phyloP scores from a whole-genome alignment of 1,139 yeast species.

The Nadsonia starkeyi-henricii region DNA sequence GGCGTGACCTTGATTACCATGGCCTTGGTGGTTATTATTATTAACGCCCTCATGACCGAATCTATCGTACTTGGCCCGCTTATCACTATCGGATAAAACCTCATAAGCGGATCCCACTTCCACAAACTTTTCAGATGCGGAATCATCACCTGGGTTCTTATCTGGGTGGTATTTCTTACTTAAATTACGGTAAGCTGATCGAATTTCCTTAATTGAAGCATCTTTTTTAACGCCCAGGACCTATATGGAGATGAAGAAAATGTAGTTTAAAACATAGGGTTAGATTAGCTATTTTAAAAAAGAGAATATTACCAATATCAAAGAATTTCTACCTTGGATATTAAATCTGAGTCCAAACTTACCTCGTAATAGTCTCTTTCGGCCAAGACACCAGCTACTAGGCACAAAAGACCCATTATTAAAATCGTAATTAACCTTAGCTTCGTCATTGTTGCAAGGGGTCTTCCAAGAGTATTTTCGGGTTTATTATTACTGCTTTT shows the following conservation, averaged over 20 bases:
- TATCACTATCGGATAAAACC: conserved; percentile 61
- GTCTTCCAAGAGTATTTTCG: too few relatives aligned
- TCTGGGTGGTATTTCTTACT: conserved; percentile 91
- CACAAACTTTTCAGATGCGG: conserved; percentile 72
- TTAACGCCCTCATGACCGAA: conserved; percentile 74
- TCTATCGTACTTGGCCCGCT: conserved; percentile 57
- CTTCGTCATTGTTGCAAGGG: neutral
- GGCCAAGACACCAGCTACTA: neutral
- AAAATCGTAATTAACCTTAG: conserved; percentile 1
- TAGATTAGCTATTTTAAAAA: neutral
- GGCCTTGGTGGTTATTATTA: conserved; percentile 24
- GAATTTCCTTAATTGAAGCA: conserved; percentile 72
- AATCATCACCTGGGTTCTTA: conserved; percentile 70
- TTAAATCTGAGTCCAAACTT: neutral
- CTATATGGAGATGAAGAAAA: conserved; percentile 12
- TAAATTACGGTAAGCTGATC: conserved; percentile 70
- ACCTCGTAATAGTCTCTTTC: conserved; percentile 11
- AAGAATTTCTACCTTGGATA: too few relatives aligned
- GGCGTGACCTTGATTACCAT: conserved; percentile 33
- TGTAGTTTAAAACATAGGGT: neutral
- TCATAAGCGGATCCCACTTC: conserved; percentile 94
- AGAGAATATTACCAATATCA: too few relatives aligned
- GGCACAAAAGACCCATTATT: conserved; percentile 2
- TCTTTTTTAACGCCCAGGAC: conserved; percentile 54
- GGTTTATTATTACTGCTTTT: too few relatives aligned